Evolutionary conservation across 2,329 filamentous ascomycete species (phyloP).

Genomic region (Hymenoscyphus fraxineus): DNA sequence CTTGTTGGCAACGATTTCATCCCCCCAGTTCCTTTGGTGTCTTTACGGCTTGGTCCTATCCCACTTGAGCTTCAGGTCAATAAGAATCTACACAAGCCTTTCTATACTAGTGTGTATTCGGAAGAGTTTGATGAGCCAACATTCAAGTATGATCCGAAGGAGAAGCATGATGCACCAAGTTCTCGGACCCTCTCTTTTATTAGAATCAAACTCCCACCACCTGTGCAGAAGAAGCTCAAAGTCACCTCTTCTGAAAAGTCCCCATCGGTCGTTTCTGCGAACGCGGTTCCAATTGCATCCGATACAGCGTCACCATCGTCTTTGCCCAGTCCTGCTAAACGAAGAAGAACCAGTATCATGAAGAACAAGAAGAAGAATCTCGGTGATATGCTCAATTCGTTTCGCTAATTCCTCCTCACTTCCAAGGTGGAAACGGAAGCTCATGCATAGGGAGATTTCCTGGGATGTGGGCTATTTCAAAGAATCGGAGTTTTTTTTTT

Average conservation of each 20-base stretch:
- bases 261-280: neutral
- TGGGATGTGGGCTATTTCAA: too few relatives aligned
- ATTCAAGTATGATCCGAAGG: constrained; percentile 5
- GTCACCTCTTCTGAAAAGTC: neutral
- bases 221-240: neutral
- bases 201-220: constrained; percentile 15
- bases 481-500: neutral
- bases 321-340: constrained; percentile 5
- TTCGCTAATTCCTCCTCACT: constrained; percentile 12
- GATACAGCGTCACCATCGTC: neutral
- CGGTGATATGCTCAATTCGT: constrained; percentile 23
- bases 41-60: constrained; percentile 28
- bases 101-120: constrained; percentile 12
- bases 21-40: constrained; percentile 29
- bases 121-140: constrained; percentile 1
- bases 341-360: constrained; percentile 8
- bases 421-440: too few relatives aligned
- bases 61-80: neutral
- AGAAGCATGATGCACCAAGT: neutral
- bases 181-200: constrained; percentile 14
- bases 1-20: constrained; percentile 24
- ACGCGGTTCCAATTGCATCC: neutral
- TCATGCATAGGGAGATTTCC: too few relatives aligned
- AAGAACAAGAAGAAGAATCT: constrained; percentile 26
- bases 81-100: constrained; percentile 8